Base-by-base conservation (phyloP, 179 eudicot genomes). In the Corrigiola litoralis region DNA sequence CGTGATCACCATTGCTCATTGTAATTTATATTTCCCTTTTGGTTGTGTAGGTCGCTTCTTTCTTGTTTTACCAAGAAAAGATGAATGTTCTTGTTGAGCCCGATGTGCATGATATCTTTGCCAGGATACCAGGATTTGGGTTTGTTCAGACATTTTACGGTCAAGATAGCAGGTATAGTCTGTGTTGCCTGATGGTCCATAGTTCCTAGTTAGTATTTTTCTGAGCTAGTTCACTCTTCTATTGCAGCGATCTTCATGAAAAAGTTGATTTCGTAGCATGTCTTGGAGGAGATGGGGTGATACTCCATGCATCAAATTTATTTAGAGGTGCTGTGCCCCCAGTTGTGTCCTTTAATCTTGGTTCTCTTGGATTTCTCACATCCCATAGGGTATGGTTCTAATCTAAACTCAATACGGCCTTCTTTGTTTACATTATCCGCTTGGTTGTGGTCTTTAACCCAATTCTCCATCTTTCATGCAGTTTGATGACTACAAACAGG, bases 51-150 rank as follows among this genome's bases (percentile, higher is more conserved):
- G 95, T 82, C 81, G 94, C 97, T 54, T 87, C 87, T 65, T 94
- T 84, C 84, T 79, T 94, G 72, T 75, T 83, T 82, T 75, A 81
- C 75, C 85, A 90, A 80, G 96, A 94, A 77, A 86, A 86, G 62
- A 94, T 94, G 99, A 88, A 82, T 68, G 87, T 94, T 71, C 88
- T 94, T 70, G 99, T 94, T 72, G 99, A 94, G 73, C 99, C 96
- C 41, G 99, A 94, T 57, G 88, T 90, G 42, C 99, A 94, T 76
- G 99, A 94, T 62, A 74, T 87, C 63, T 90, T 94, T 84, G 99
- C 97, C 56, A 84, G 96, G 64, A 87, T 90, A 40, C 94, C 97
- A 4, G 99, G 99, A 41, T 94, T 90, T 80, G 97, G 99, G 32
- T 94, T 94, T 73, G 88, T 94, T 73, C 99, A 94, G 75, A 94